Percentiles rank a stretch among this genome's conserved stretches.
Evolutionary conservation across 164 flowering plant species (phyloP).

Genomic region (Saururus chinensis): DNA sequence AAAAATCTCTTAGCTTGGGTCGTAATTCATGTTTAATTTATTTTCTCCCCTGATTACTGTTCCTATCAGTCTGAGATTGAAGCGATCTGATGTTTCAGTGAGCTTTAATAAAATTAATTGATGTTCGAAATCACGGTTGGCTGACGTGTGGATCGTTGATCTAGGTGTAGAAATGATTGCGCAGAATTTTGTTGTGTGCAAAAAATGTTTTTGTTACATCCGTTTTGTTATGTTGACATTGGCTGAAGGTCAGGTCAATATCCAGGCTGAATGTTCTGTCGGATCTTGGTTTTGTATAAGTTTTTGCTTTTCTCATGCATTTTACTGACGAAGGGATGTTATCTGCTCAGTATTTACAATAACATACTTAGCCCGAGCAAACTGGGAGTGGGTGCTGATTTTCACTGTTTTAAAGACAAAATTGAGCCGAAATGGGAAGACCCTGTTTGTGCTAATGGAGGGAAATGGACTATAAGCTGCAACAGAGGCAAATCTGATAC

Average conservation of each 20-base stretch:
- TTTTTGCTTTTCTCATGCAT: too few relatives aligned
- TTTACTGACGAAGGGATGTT: too few relatives aligned
- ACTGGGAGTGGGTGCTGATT: conserved; percentile 59
- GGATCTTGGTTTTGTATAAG: too few relatives aligned
- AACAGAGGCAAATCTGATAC: conserved; percentile 60
- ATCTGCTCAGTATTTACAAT: conserved; percentile 59
- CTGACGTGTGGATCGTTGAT: neutral
- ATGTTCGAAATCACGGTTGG: too few relatives aligned
- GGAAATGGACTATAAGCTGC: conserved; percentile 72
- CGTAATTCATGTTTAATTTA: neutral
- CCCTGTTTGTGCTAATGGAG: conserved; percentile 91
- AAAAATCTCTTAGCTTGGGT: too few relatives aligned
- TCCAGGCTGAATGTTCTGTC: too few relatives aligned
- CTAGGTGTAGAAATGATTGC: neutral
- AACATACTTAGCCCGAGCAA: conserved; percentile 81
- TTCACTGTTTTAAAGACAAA: conserved; percentile 71
- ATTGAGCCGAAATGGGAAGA: conserved; percentile 99
- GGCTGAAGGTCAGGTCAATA: too few relatives aligned
- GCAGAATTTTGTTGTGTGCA: too few relatives aligned
- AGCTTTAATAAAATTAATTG: neutral
- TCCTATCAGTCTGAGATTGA: neutral
- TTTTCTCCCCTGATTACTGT: too few relatives aligned
- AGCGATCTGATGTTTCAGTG: neutral
- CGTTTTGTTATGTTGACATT: too few relatives aligned
- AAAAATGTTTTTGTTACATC: too few relatives aligned